phyloP scores from a whole-genome alignment of 345 rosid species.

The Nasturtium officinale region DNA sequence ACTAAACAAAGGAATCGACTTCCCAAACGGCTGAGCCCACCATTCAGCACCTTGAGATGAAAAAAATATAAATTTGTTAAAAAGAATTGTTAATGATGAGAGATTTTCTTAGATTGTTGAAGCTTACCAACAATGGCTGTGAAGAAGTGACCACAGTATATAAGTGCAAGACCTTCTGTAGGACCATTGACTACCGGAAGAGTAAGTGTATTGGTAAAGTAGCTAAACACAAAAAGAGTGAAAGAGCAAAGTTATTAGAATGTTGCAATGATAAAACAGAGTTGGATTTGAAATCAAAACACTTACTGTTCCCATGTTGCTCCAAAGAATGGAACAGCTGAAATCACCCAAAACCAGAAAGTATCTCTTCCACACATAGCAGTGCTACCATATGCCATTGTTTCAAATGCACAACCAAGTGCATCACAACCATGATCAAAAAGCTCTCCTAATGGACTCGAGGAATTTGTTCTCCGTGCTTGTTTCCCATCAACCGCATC shows the following conservation, averaged over 20 bases:
- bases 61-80: too few species aligned
- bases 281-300: not conserved
- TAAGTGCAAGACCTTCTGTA: constrained; percentile 92
- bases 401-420: constrained; percentile 97
- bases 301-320: constrained; percentile 99
- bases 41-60: constrained; percentile 98
- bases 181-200: constrained; percentile 97
- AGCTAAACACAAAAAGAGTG: constrained; percentile 52
- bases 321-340: constrained; percentile 90
- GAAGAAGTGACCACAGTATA: constrained; percentile 72
- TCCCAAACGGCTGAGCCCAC: constrained; percentile 78
- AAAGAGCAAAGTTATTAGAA: constrained; percentile 25
- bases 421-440: constrained; percentile 99
- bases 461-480: constrained; percentile 88
- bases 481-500: constrained; percentile 99
- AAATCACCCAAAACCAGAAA: constrained; percentile 95
- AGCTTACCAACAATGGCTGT: constrained; percentile 85
- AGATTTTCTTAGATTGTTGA: constrained; percentile 17
- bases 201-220: constrained; percentile 84
- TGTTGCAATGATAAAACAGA: not conserved
- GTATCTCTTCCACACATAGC: constrained; percentile 90
- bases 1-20: constrained; percentile 65
- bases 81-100: not conserved
- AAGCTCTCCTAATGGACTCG: constrained; percentile 94
- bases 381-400: constrained; percentile 90